Percentiles rank a stretch among this genome's conserved stretches.
phyloP scores from a whole-genome alignment of 257 asterid species.

The Forsythia suspensa region DNA sequence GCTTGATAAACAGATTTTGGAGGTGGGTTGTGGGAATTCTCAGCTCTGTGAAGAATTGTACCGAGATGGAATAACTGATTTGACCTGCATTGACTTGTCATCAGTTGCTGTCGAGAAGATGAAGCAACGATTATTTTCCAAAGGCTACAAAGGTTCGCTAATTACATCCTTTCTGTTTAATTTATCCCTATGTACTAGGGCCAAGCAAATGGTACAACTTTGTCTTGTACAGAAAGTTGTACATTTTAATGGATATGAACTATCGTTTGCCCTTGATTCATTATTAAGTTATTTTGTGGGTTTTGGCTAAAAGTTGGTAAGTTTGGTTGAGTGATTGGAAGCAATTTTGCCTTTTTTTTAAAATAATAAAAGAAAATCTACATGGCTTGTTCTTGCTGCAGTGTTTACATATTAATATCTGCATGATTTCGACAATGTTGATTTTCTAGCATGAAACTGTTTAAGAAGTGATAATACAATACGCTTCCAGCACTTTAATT shows the following conservation, averaged over 20 bases:
- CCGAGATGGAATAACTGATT: conserved; percentile 70
- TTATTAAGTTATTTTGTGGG: background rate
- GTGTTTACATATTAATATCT: too few relatives aligned
- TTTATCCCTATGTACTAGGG: background rate
- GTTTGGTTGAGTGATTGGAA: background rate
- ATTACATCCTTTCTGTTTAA: background rate
- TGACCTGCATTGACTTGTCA: conserved; percentile 93
- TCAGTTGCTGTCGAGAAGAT: conserved; percentile 84
- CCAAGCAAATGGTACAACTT: background rate
- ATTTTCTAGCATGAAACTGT: too few relatives aligned
- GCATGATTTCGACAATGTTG: background rate
- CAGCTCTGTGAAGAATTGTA: conserved; percentile 79
- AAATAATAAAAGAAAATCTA: too few relatives aligned
- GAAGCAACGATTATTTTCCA: conserved; percentile 66
- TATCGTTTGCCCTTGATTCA: background rate
- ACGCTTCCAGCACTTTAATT: too few relatives aligned
- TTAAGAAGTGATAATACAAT: too few relatives aligned
- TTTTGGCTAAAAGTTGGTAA: background rate
- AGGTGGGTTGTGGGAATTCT: conserved; percentile 97
- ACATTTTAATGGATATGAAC: background rate
- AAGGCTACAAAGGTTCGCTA: conserved; percentile 68
- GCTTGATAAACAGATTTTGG: conserved; percentile 58
- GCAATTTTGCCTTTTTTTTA: background rate
- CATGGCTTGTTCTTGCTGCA: too few relatives aligned
- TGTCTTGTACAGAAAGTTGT: background rate